These are phyloP conservation scores for Kalaharituber pfeilii DNA, from an alignment of 2,329 filamentous ascomycete species.

Conservation along the genomic window DNA sequence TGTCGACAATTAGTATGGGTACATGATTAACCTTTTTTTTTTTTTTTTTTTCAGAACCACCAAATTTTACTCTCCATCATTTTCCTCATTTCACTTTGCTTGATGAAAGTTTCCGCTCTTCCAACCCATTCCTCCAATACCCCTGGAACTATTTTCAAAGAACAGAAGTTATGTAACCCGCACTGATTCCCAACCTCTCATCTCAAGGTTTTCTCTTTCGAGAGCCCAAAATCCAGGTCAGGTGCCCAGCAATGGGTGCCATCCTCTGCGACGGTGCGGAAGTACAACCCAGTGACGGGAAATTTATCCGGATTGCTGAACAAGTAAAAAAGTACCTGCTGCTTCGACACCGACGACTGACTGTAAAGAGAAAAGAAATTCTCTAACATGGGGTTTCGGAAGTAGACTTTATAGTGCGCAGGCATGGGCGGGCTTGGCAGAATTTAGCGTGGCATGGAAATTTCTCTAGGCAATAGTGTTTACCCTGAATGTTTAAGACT, in stretches of 20 bases:
- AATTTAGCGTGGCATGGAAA: neutral
- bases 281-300: neutral
- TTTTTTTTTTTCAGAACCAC: neutral
- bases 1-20: too few species aligned
- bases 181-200: slow-evolving; percentile 1
- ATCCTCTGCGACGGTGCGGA: neutral
- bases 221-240: neutral
- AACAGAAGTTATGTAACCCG: neutral
- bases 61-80: too few species aligned
- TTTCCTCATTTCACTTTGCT: too few species aligned
- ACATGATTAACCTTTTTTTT: neutral
- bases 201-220: neutral
- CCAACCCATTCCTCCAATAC: too few species aligned
- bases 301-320: neutral
- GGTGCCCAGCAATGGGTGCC: neutral
- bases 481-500: too few species aligned
- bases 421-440: neutral
- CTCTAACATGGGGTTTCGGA: neutral
- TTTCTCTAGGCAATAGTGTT: neutral
- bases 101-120: too few species aligned
- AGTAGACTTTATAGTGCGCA: neutral
- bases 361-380: neutral
- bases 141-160: too few species aligned
- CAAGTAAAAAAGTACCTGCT: too few species aligned
- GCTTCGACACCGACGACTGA: neutral